phyloP scores from a whole-genome alignment of 2,329 filamentous ascomycete species.

The Chrysoporthe austroafricana region DNA sequence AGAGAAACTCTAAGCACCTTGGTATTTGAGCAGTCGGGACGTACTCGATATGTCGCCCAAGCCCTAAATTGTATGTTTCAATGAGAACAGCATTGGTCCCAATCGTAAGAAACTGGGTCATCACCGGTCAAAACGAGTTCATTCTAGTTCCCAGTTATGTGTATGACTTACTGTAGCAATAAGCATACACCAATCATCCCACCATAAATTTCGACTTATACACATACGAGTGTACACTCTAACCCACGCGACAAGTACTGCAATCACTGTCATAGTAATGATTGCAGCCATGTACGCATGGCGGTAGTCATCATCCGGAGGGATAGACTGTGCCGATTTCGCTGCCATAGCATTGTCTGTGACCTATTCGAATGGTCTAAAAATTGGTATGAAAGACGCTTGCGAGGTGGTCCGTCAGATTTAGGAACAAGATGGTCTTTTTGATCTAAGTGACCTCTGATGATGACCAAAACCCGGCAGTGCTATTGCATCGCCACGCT shows the following conservation, averaged over 20 bases:
- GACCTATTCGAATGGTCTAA: too few relatives aligned
- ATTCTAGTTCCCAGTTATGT: background rate
- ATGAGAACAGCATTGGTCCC: constrained; percentile 5
- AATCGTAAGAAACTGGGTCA: background rate
- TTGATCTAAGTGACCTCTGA: too few relatives aligned
- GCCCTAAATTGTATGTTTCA: background rate
- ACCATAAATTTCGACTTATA: background rate
- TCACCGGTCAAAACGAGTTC: background rate
- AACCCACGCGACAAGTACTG: background rate
- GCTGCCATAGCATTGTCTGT: background rate
- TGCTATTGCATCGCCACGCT: too few relatives aligned
- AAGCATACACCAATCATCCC: constrained; percentile 2
- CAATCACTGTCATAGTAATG: background rate
- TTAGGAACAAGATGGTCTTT: too few relatives aligned
- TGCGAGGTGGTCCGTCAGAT: too few relatives aligned
- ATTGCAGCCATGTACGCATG: constrained; percentile 3
- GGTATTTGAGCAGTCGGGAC: background rate
- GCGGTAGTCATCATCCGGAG: constrained; percentile 5
- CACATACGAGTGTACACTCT: constrained; percentile 8
- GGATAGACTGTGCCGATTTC: background rate
- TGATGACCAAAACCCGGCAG: too few relatives aligned
- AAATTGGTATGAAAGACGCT: too few relatives aligned
- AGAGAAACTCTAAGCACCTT: background rate
- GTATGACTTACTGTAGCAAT: background rate
- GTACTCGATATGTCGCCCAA: constrained; percentile 6